Evolutionary conservation across 1,284 basidiomycete genomes (phyloP), one percentile per base, ranked within the genome.

Genomic region (Boletellus deceptivus): DNA sequence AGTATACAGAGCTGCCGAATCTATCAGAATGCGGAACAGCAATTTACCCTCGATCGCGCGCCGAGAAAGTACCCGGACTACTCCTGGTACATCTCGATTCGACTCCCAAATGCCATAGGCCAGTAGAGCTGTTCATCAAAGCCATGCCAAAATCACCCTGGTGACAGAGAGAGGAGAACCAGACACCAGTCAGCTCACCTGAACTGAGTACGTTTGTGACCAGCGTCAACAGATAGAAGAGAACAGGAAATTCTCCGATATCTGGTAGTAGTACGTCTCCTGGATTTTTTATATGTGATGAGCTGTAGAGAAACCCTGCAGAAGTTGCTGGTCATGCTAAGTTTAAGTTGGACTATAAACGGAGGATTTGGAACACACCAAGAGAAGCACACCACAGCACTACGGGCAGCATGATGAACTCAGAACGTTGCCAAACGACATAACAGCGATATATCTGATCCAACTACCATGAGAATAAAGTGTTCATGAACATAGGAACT

Each of bases 391-490:
- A 65, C 64, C 61, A 63, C 20, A 65, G 13, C 10, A 50, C 34
- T 17, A 29, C 37, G 18, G 58, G 59, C 4, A 61, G 10, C 0
- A 55, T 6, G 18, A 64, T 34, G 7, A 61, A 18, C 20, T 5
- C 9, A 4, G 34, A 37, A 13, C 53, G 31, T 45, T 56, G 55
- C 62, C 64, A 64, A 31, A 55, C 58, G 20, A 50, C 27, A 42
- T 63, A 55, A 42, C 61, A 63, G 14, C 64, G 62, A 45, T 64
- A 61, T 50, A 64, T 56, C 53, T 62, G 9, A 41, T 33, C 13
- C n/a, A 20, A 18, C 11, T 5, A 20, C 6, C 11, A 27, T 62
- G 44, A 46, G 41, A 10, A 13, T 17, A 16, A 24, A 20, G 3
- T 13, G 4, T 36, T 14, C 10, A 20, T 13, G 14, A 38, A 8